Conservation (phyloP, 176 grass and related monocot species). For the Juncus effusus region DNA sequence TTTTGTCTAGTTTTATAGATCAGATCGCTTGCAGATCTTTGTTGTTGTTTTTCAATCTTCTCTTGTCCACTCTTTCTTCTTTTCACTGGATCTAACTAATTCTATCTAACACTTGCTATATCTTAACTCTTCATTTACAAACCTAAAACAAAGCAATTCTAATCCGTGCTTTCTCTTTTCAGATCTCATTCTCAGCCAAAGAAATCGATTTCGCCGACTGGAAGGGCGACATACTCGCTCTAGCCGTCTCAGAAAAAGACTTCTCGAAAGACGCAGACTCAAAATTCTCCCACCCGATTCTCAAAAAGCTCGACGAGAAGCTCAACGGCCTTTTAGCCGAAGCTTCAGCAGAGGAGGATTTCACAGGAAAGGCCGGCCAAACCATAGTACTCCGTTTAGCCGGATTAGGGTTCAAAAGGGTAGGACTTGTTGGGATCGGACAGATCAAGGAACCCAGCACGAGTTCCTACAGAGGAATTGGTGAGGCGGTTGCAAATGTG, state of each 20-base stretch:
- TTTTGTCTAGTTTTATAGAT: no score
- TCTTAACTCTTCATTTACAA: no score
- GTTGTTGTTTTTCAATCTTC: background rate
- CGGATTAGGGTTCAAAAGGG: conserved; percentile 76
- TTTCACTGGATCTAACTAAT: background rate
- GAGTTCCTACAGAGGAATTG: conserved; percentile 46
- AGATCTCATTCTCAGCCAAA: conserved; percentile 68
- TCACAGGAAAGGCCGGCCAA: conserved; percentile 76
- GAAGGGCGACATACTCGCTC: conserved; percentile 79
- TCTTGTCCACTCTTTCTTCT: no score
- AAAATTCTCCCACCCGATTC: conserved; percentile 66
- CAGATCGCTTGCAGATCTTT: conserved; percentile 4
- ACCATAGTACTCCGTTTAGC: conserved; percentile 67
- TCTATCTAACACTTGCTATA: no score
- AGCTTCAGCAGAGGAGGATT: conserved; percentile 75
- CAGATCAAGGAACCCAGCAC: conserved; percentile 46
- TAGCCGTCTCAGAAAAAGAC: conserved; percentile 88
- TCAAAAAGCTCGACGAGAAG: conserved; percentile 67
- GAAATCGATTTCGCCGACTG: conserved; percentile 72
- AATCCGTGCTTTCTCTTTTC: conserved; percentile 10
- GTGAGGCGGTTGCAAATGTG: conserved; percentile 59
- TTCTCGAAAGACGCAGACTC: conserved; percentile 65
- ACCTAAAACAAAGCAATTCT: background rate
- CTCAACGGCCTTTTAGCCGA: conserved; percentile 67
- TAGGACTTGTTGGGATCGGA: conserved; percentile 70